A percentile compares a stretch with the other conserved stretches of the same genome.
These are phyloP conservation scores for Cryptomeria japonica DNA, from an alignment of 75 land plant genomes.

Conservation along the genomic window DNA sequence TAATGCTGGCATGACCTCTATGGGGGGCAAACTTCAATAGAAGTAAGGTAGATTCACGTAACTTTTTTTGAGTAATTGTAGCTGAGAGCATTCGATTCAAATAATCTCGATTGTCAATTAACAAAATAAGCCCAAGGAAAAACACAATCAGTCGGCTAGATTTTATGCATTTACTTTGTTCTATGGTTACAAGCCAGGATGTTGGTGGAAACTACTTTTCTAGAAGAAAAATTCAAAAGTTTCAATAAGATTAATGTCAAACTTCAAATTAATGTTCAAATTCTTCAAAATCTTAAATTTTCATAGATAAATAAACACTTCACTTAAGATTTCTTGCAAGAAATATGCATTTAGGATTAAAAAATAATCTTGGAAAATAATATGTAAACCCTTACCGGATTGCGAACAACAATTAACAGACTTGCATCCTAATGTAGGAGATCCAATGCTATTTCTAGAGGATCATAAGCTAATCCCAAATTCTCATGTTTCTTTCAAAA, in stretches of 20 bases:
- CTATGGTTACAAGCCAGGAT: background rate
- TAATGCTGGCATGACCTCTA: too few species aligned
- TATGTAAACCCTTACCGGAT: background rate
- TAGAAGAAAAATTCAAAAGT: background rate
- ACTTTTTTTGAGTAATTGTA: too few species aligned
- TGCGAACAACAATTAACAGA: conserved; percentile 44
- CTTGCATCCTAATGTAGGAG: conserved; percentile 32
- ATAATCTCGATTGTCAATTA: background rate
- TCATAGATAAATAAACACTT: background rate
- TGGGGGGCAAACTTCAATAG: too few species aligned
- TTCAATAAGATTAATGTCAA: background rate
- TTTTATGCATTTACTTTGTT: background rate
- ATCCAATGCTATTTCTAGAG: conserved; percentile 43
- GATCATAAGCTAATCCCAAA: conserved; percentile 29
- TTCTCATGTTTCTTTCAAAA: conserved; percentile 24
- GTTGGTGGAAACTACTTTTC: background rate
- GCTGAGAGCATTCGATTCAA: too few species aligned
- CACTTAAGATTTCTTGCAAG: background rate
- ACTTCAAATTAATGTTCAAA: background rate
- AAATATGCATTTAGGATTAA: background rate
- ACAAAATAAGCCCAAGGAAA: background rate
- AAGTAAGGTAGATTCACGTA: too few species aligned
- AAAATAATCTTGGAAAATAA: background rate
- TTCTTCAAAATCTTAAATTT: background rate
- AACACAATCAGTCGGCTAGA: background rate